Conservation (phyloP, 495 filamentous ascomycete species). For the Amorphotheca resinae region DNA sequence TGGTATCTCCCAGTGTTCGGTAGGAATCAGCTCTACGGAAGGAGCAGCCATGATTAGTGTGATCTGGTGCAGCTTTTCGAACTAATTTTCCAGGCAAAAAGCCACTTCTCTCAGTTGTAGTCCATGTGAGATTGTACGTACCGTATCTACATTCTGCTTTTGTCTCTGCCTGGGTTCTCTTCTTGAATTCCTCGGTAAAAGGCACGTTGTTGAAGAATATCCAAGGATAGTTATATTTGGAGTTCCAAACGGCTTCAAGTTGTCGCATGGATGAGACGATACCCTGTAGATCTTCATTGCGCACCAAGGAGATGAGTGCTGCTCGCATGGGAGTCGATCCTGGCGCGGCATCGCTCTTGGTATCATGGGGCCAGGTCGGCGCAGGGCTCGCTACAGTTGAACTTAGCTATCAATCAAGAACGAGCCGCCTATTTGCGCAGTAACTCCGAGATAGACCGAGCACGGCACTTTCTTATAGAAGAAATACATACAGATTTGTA, state of each 20-base stretch:
- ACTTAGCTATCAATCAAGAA: too few species aligned
- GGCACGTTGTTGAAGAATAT: slow-evolving; percentile 94
- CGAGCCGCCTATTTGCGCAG: too few species aligned
- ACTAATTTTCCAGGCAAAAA: neutral
- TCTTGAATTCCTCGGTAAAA: slow-evolving; percentile 89
- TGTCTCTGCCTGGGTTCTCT: slow-evolving; percentile 55
- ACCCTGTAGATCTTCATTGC: slow-evolving; percentile 72
- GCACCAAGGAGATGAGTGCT: slow-evolving; percentile 80
- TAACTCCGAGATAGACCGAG: too few species aligned
- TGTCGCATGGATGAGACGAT: slow-evolving; percentile 77
- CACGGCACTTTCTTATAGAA: too few species aligned
- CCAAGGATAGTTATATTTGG: slow-evolving; percentile 77
- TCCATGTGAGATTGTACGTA: neutral
- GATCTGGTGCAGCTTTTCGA: too few species aligned
- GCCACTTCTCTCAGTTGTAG: neutral
- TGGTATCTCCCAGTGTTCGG: slow-evolving; percentile 62
- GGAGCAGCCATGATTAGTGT: neutral
- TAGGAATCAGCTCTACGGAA: slow-evolving; percentile 39
- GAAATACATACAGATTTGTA: too few species aligned
- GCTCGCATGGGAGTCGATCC: too few species aligned
- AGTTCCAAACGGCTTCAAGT: slow-evolving; percentile 89
- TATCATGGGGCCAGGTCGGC: too few species aligned
- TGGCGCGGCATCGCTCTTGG: too few species aligned
- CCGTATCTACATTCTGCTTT: slow-evolving; percentile 67
- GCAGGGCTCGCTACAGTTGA: too few species aligned